Conservation (phyloP, 2,329 filamentous ascomycete genomes). For the Aspergillus aculeatinus region DNA sequence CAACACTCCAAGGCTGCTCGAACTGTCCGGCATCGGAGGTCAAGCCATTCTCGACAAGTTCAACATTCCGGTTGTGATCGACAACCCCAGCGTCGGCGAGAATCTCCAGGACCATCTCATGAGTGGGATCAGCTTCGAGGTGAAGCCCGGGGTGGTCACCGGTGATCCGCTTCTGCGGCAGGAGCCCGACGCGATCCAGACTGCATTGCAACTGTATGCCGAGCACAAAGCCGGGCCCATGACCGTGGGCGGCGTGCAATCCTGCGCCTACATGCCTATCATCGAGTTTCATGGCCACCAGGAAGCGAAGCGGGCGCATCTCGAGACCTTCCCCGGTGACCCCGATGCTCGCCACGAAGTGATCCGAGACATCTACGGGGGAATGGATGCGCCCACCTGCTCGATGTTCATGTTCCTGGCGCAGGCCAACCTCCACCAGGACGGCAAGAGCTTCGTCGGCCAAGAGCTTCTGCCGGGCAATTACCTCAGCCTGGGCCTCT, state of each 20-base stretch:
- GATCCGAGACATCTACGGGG: no score
- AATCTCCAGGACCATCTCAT: constrained; percentile 10
- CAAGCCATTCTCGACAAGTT: background rate
- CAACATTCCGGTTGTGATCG: background rate
- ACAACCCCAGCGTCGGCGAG: constrained; percentile 3
- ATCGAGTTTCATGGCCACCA: background rate
- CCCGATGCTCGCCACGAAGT: no score
- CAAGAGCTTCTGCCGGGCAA: no score
- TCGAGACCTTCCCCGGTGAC: no score
- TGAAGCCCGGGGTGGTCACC: constrained; percentile 1
- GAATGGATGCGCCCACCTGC: no score
- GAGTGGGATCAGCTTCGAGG: constrained; percentile 10
- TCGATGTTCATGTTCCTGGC: no score
- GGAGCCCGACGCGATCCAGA: background rate
- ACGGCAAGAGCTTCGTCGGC: background rate
- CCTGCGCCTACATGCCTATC: background rate
- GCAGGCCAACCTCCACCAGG: no score
- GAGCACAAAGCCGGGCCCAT: constrained; percentile 12
- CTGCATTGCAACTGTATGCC: no score
- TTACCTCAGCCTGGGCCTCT: no score
- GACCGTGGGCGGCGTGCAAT: background rate
- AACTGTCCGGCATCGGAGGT: constrained; percentile 1
- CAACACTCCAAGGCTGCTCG: constrained; percentile 1
- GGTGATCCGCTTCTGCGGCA: constrained; percentile 10
- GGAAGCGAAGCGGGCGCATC: no score